A percentile compares a stretch with the other conserved stretches of the same genome.
Evolutionary conservation across 208 protist genomes (phyloP).

Genomic region (Crithidia thermophila): DNA sequence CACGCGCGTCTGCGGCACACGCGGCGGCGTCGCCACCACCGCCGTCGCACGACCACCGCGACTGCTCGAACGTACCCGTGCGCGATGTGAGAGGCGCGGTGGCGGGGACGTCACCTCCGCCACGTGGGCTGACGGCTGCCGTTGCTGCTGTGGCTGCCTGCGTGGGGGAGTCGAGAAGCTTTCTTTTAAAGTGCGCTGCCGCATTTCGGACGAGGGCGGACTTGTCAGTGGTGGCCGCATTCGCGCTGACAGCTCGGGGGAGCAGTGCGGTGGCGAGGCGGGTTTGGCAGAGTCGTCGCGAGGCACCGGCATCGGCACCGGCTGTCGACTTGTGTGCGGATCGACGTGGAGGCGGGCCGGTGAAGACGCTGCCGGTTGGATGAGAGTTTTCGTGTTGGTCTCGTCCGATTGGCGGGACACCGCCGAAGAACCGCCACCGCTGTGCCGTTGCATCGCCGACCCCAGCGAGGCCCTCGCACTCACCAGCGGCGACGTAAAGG

Average conservation of each 20-base stretch:
- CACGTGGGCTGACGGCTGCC: too few species aligned
- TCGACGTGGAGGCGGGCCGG: too few species aligned
- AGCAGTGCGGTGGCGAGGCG: conserved; percentile 5
- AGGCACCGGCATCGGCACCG: too few species aligned
- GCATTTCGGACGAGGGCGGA: background rate
- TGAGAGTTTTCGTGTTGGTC: background rate
- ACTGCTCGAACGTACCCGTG: conserved; percentile 19
- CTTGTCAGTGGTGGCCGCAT: background rate
- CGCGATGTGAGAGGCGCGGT: conserved; percentile 24
- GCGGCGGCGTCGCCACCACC: conserved; percentile 14
- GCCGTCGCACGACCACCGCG: background rate
- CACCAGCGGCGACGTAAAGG: conserved; percentile 3
- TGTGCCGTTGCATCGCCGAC: conserved; percentile 3
- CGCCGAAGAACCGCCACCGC: background rate
- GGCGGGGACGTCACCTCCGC: conserved; percentile 22
- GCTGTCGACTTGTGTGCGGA: too few species aligned
- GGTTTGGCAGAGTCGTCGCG: background rate
- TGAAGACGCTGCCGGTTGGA: background rate
- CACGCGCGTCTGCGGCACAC: conserved; percentile 21
- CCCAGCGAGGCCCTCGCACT: background rate
- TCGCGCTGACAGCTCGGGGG: background rate
- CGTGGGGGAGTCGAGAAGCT: too few species aligned
- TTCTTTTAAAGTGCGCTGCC: too few species aligned
- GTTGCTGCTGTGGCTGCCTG: background rate
- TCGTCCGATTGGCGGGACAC: background rate